A percentile compares a stretch with the other conserved stretches of the same genome.
Evolutionary conservation across 352 stramenopile genomes (phyloP).

Genomic region (Sclerospora graminicola): DNA sequence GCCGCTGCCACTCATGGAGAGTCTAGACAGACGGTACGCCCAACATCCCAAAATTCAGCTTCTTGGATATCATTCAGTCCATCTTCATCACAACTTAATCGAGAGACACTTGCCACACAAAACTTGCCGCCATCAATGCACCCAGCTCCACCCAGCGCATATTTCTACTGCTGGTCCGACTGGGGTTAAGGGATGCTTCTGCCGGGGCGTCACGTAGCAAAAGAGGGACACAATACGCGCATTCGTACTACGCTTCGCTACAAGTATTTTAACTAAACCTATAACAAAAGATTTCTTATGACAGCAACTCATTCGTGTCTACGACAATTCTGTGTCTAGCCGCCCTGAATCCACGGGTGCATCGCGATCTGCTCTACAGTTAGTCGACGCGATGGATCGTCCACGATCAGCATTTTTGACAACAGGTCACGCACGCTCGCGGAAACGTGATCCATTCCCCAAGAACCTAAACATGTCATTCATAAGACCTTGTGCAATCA

Average conservation of each 20-base stretch:
- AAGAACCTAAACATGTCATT: slow-evolving; percentile 83
- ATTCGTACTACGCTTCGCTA: too few relatives aligned
- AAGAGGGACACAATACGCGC: too few relatives aligned
- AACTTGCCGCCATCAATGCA: slow-evolving; percentile 68
- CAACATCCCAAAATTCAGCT: background rate
- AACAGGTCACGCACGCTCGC: slow-evolving; percentile 62
- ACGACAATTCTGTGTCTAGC: slow-evolving; percentile 20
- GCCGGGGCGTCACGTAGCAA: too few relatives aligned
- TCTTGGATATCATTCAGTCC: slow-evolving; percentile 5
- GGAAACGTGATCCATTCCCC: slow-evolving; percentile 77
- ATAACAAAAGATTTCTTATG: slow-evolving; percentile 8
- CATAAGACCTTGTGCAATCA: slow-evolving; percentile 70
- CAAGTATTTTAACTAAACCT: too few relatives aligned
- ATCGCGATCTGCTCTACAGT: slow-evolving; percentile 77
- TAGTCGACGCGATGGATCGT: slow-evolving; percentile 58
- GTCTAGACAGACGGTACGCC: background rate
- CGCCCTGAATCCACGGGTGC: slow-evolving; percentile 71
- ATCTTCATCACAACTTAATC: background rate
- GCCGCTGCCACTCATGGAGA: background rate
- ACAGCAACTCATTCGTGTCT: slow-evolving; percentile 22
- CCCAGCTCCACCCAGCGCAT: slow-evolving; percentile 37
- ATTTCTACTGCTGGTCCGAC: slow-evolving; percentile 32
- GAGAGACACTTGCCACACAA: slow-evolving; percentile 4
- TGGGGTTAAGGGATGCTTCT: too few relatives aligned
- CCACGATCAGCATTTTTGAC: slow-evolving; percentile 74